Percentiles rank a stretch among this genome's conserved stretches.
phyloP scores from a whole-genome alignment of 805 yeast genomes.

The Suhomyces xylopsoci region DNA sequence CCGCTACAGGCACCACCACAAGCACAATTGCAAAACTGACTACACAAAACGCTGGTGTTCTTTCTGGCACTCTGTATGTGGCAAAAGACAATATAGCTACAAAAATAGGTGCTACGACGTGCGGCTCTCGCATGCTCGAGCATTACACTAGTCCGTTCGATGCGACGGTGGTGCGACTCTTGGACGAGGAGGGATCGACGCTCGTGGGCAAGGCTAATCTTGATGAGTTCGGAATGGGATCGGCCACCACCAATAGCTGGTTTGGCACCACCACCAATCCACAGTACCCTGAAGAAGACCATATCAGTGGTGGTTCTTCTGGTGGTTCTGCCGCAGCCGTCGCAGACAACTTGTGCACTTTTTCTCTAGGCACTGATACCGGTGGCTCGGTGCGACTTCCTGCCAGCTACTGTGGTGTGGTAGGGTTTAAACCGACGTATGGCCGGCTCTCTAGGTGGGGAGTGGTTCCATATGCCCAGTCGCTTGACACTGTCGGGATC shows the following conservation, averaged over 20 bases:
- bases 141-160: conserved; percentile 73
- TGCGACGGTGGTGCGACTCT: conserved; percentile 63
- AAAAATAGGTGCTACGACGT: conserved; percentile 63
- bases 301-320: conserved; percentile 82
- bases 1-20: background rate
- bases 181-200: conserved; percentile 51
- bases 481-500: conserved; percentile 91
- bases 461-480: conserved; percentile 87
- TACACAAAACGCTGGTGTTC: background rate
- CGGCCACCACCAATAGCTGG: conserved; percentile 53
- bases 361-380: conserved; percentile 91
- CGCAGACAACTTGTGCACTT: conserved; percentile 63
- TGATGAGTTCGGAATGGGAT: conserved; percentile 99
- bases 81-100: conserved; percentile 82
- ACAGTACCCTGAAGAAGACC: conserved; percentile 19
- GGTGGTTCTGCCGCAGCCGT: conserved; percentile 97
- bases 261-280: conserved; percentile 63
- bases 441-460: conserved; percentile 94
- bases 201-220: conserved; percentile 81
- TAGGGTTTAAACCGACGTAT: conserved; percentile 92
- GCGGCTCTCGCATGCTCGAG: conserved; percentile 65
- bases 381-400: conserved; percentile 97
- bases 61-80: conserved; percentile 2
- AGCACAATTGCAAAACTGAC: too few species aligned
- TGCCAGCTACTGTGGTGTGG: conserved; percentile 77